A percentile compares a stretch with the other conserved stretches of the same genome.
These are phyloP conservation scores for Nemania sp. DNA, from an alignment of 2,329 filamentous ascomycete species.

Conservation along the genomic window DNA sequence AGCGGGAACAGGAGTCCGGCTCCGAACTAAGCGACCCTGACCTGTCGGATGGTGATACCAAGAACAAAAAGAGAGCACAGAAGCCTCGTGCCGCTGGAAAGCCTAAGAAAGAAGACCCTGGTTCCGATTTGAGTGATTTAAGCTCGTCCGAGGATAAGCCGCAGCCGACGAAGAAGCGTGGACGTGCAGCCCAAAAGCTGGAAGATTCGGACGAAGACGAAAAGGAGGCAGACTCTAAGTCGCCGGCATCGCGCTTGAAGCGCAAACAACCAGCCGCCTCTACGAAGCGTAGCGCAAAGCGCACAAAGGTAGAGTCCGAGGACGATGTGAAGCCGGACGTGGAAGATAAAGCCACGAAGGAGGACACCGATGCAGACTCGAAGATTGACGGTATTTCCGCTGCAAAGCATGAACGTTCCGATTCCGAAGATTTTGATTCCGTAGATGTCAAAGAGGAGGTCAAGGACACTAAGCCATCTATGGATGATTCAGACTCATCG, in stretches of 20 bases:
- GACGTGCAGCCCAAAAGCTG: slow-evolving; percentile 35
- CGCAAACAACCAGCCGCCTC: slow-evolving; percentile 31
- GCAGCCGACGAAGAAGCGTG: slow-evolving; percentile 26
- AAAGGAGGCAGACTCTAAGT: slow-evolving; percentile 28
- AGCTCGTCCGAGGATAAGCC: slow-evolving; percentile 37
- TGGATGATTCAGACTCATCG: slow-evolving; percentile 47
- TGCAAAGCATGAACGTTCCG: slow-evolving; percentile 39
- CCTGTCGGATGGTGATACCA: slow-evolving; percentile 32
- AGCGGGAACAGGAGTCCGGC: slow-evolving; percentile 29
- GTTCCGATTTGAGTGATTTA: slow-evolving; percentile 29
- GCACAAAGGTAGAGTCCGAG: slow-evolving; percentile 34
- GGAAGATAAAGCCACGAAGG: slow-evolving; percentile 21
- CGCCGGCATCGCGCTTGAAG: slow-evolving; percentile 26
- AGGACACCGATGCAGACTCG: slow-evolving; percentile 16
- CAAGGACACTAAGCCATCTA: slow-evolving; percentile 27
- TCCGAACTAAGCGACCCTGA: slow-evolving; percentile 28
- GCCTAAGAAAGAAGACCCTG: slow-evolving; percentile 30
- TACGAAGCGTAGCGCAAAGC: slow-evolving; percentile 30
- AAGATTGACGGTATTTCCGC: slow-evolving; percentile 13
- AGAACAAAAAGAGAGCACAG: slow-evolving; percentile 23
- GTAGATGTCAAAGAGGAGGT: slow-evolving; percentile 46
- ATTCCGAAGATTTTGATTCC: slow-evolving; percentile 40
- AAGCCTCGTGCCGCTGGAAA: slow-evolving; percentile 23
- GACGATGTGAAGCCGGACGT: slow-evolving; percentile 29
- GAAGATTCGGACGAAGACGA: slow-evolving; percentile 39